Conservation (phyloP, 208 protist genomes). For the Trypanosoma platydactyli region DNA sequence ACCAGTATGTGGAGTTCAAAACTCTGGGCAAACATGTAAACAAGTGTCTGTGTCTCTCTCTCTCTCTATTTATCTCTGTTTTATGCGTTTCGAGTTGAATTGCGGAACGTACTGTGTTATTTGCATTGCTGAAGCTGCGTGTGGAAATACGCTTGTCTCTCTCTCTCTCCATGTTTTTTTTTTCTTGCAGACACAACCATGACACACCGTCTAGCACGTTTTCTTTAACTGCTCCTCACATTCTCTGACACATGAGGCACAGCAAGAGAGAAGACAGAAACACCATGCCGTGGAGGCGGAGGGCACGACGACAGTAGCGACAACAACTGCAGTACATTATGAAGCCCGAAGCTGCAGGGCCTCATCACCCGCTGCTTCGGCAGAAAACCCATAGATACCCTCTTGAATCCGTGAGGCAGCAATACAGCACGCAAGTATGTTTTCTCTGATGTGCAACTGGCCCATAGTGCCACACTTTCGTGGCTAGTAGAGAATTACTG, state of each 20-base stretch:
- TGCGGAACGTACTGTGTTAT: too few species aligned
- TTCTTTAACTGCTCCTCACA: too few species aligned
- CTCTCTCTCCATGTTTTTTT: constrained; percentile 3
- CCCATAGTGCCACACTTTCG: constrained; percentile 30
- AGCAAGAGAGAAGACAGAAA: too few species aligned
- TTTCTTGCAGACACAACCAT: not conserved
- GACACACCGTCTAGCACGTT: too few species aligned
- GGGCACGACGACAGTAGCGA: too few species aligned
- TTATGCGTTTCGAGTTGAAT: too few species aligned
- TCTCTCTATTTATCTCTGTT: not conserved
- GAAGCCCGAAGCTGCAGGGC: not conserved
- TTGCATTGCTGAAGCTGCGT: too few species aligned
- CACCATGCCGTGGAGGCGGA: too few species aligned
- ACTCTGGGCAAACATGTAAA: constrained; percentile 48
- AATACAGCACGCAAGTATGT: not conserved
- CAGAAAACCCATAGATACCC: constrained; percentile 8
- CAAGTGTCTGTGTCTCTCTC: constrained; percentile 1
- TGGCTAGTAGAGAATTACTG: constrained; percentile 36
- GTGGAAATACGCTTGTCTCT: constrained; percentile 1
- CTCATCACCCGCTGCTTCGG: not conserved
- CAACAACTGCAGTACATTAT: not conserved
- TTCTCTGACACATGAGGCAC: too few species aligned
- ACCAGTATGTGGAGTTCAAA: constrained; percentile 79
- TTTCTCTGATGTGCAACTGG: not conserved
- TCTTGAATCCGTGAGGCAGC: not conserved